Base-by-base conservation (phyloP, 2,329 filamentous ascomycete species). In the Dothiorella sarmentorum region DNA sequence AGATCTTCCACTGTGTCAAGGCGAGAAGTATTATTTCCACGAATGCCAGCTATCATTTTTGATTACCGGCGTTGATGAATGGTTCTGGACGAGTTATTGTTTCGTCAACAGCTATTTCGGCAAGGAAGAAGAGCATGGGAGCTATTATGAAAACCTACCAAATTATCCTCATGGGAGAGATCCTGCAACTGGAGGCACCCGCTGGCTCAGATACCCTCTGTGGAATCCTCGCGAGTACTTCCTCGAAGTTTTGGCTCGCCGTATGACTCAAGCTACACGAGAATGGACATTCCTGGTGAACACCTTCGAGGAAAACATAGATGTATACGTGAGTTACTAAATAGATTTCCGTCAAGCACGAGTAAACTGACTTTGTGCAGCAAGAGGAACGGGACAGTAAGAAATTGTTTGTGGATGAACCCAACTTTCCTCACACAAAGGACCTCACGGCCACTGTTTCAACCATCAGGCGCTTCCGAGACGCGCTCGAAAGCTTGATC, bases 201-300 rank as follows among this genome's bases (percentile, higher is more conserved):
- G 5, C 5, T 37, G 33, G 33, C 33, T 37, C 10, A 37, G 17
- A 7, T 37, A 37, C 33, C 33, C 55, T n/a, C 3, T 29, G 2
- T 58, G 55, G 55, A 58, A 58, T 38, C 55, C 55, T 9, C 55
- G 55, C 13, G 40, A 58, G 20, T 58, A 51, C 33, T 58, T 47
- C 26, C 55, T 58, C 4, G 22, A 9, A 3, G 55, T 58, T 3
- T 22, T 58, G 13, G 24, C 40, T 3, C 22, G 55, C 18, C 55
- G 55, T 7, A 49, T 58, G 40, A 58, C 31, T 15, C 55, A 58
- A 58, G 40, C 42, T 2, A 58, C 55, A 22, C 45, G 55, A 18
- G 55, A 58, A 49, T 58, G 55, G 55, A 49, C n/a, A 10, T 38
- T 43, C 5, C 27, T 58, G 9, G 22, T 58, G 17, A 33, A 58